A percentile compares a stretch with the other conserved stretches of the same genome.
These are phyloP conservation scores for Neoscytalidium dimidiatum DNA, from an alignment of 2,329 filamentous ascomycete species.

Conservation along the genomic window DNA sequence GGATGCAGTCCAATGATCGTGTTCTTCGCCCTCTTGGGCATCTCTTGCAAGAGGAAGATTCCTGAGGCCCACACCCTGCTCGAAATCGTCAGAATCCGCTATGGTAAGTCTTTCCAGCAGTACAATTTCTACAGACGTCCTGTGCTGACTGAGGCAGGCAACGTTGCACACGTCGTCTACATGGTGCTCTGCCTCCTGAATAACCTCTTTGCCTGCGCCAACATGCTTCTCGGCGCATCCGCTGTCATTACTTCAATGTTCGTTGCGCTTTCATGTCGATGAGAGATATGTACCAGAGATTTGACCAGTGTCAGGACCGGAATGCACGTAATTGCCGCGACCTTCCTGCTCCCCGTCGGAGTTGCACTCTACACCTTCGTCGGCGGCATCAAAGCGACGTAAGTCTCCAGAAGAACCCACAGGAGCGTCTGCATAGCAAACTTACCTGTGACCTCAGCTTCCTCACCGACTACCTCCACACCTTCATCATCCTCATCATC, in stretches of 20 bases:
- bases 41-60: slow-evolving; percentile 55
- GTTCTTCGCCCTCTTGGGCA: slow-evolving; percentile 55
- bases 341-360: slow-evolving; percentile 9
- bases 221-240: slow-evolving; percentile 53
- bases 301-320: slow-evolving; percentile 40
- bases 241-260: slow-evolving; percentile 45
- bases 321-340: slow-evolving; percentile 12
- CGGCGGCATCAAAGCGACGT: slow-evolving; percentile 26
- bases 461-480: slow-evolving; percentile 58
- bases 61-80: slow-evolving; percentile 58
- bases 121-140: slow-evolving; percentile 24
- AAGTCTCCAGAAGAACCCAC: background rate
- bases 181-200: slow-evolving; percentile 56
- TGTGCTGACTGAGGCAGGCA: slow-evolving; percentile 16
- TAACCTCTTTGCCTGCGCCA: slow-evolving; percentile 56
- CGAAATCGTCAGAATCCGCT: slow-evolving; percentile 55
- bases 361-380: slow-evolving; percentile 33
- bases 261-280: slow-evolving; percentile 50
- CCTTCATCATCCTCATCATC: slow-evolving; percentile 56
- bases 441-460: slow-evolving; percentile 23
- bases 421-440: no score
- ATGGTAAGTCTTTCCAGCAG: slow-evolving; percentile 35
- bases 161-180: slow-evolving; percentile 51
- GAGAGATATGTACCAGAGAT: slow-evolving; percentile 27
- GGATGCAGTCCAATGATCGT: slow-evolving; percentile 47